Percentiles rank a stretch among this genome's conserved stretches.
Conservation (phyloP, 2,329 filamentous ascomycete genomes). For the Fusarium zealandicum region DNA sequence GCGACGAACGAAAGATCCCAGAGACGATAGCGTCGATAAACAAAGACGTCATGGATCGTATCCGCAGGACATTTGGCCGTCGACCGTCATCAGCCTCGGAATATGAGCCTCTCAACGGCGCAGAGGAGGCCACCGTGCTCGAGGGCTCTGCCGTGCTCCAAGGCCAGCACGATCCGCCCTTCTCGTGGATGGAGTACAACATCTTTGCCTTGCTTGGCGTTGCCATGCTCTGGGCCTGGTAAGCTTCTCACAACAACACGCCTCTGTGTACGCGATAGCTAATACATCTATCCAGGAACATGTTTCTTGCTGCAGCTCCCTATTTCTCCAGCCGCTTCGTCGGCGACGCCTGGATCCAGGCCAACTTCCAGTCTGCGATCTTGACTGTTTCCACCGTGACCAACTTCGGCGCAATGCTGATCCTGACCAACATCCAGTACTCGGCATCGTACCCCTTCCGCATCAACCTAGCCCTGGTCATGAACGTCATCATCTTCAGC, state of each 20-base stretch:
- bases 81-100: slow-evolving; percentile 38
- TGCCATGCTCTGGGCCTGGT: slow-evolving; percentile 98
- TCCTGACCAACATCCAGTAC: slow-evolving; percentile 81
- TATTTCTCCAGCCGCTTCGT: slow-evolving; percentile 89
- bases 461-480: slow-evolving; percentile 76
- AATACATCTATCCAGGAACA: slow-evolving; percentile 71
- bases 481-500: slow-evolving; percentile 80
- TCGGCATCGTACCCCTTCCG: slow-evolving; percentile 87
- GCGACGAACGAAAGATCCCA: not conserved
- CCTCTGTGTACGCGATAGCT: slow-evolving; percentile 2
- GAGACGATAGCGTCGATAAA: not conserved
- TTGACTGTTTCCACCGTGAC: slow-evolving; percentile 85
- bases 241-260: slow-evolving; percentile 42
- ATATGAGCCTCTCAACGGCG: slow-evolving; percentile 45
- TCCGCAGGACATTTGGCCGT: slow-evolving; percentile 37
- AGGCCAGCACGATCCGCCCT: slow-evolving; percentile 57
- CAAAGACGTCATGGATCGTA: slow-evolving; percentile 38
- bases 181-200: slow-evolving; percentile 86
- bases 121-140: slow-evolving; percentile 40
- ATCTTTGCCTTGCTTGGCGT: slow-evolving; percentile 87
- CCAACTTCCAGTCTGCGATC: slow-evolving; percentile 90
- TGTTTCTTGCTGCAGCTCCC: slow-evolving; percentile 94
- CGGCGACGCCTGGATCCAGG: slow-evolving; percentile 71
- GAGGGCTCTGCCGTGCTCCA: slow-evolving; percentile 42
- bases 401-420: slow-evolving; percentile 77